Evolutionary conservation across 1,284 basidiomycete species (phyloP).

Genomic region (Irpex lacteus): DNA sequence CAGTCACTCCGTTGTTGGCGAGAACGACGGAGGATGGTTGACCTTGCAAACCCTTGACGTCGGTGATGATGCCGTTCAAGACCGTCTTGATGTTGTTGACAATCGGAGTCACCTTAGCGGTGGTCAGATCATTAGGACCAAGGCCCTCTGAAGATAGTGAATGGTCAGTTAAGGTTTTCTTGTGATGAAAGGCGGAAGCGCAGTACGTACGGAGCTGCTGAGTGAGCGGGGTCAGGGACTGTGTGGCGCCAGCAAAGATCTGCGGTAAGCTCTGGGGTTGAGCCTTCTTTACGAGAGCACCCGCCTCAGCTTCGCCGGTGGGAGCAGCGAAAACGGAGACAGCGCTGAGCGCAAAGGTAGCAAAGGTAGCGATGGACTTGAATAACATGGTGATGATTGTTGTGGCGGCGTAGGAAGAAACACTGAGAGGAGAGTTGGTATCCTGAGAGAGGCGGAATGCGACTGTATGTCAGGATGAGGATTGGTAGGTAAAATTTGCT

Average conservation of each 20-base stretch:
- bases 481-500: neutral
- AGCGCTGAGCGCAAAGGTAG: constrained; percentile 34
- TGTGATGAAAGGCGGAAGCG: neutral
- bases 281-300: constrained; percentile 15
- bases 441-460: neutral
- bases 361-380: constrained; percentile 30
- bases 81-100: constrained; percentile 30
- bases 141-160: neutral
- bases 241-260: constrained; percentile 23
- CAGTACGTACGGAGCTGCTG: constrained; percentile 30
- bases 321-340: constrained; percentile 21
- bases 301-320: neutral
- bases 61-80: constrained; percentile 27
- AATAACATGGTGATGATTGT: neutral
- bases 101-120: constrained; percentile 26
- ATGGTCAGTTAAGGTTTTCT: neutral
- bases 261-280: constrained; percentile 20
- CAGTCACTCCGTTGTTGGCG: constrained; percentile 28
- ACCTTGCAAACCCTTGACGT: constrained; percentile 34
- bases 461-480: neutral
- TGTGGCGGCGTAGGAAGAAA: neutral
- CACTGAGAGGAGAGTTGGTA: neutral
- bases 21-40: constrained; percentile 29
- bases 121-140: constrained; percentile 17
- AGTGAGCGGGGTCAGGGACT: constrained; percentile 24